Base-by-base conservation (phyloP, 345 rosid species). In the Anacardium occidentale region DNA sequence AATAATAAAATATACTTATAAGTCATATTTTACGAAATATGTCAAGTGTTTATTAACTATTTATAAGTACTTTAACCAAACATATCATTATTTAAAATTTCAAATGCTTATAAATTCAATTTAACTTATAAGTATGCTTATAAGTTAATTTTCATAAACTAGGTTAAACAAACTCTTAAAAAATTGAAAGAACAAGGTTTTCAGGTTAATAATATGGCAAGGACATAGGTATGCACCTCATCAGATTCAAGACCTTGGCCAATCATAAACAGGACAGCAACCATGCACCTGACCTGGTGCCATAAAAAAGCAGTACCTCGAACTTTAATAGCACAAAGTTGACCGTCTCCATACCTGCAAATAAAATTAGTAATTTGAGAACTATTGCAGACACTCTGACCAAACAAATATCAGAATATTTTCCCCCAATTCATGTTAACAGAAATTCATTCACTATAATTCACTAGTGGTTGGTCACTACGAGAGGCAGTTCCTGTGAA, bases 271-370 rank as follows among this genome's bases (percentile, higher is more conserved):
- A 94, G 84, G 70, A 94, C 94, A 44, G 94, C 85, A 67, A 92
- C 98, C 85, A 94, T 90, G 83, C 94, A 88, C 37, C 98, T 90
- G 72, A 94, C 86, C 74, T 94, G 98, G 81, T 94, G 98, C 98
- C 97, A 90, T 66, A 92, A 78, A 83, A 94, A 94, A 71, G 98
- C 97, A 75, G 91, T 92, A 65, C 98, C 98, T 79, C 77, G 86
- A 73, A 94, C 78, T 82, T 83, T 88, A 73, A 92, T 82, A 51
- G 75, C 87, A 74, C 76, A 89, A 34, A 94, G 93, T 82, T 88
- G 86, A 78, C 65, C 80, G 67, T 87, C 97, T 67, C 83, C 85
- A 61, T 73, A 83, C 68, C 98, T 94, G 85, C 69, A 69, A 66
- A 70, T 2, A 79, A 48, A 76, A 79, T 32, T 66, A 26, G 51